A percentile compares a stretch with the other conserved stretches of the same genome.
These are phyloP conservation scores for Phytophthora vignae DNA, from an alignment of 352 stramenopile genomes.

Conservation along the genomic window DNA sequence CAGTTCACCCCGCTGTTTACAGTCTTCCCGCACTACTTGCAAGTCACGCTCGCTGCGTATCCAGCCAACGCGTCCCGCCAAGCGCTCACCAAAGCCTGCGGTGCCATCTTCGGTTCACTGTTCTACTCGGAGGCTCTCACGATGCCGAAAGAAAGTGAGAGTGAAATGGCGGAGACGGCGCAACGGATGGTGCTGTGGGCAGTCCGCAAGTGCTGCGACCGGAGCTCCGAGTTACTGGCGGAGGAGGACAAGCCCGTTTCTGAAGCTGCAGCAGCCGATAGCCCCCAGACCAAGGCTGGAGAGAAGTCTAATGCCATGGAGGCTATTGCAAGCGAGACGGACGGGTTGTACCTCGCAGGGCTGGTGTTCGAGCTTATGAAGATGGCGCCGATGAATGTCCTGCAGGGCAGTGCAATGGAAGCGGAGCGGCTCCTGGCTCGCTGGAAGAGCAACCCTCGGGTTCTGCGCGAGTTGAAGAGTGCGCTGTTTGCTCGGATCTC, in stretches of 20 bases:
- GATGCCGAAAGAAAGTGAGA: conserved; percentile 7
- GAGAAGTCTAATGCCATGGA: conserved; percentile 6
- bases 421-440: conserved; percentile 45
- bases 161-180: conserved; percentile 19
- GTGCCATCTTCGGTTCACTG: conserved; percentile 60
- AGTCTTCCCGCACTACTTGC: conserved; percentile 64
- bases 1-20: conserved; percentile 59
- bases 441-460: conserved; percentile 19
- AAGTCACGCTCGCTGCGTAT: conserved; percentile 55
- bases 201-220: conserved; percentile 52
- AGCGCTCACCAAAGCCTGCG: conserved; percentile 50
- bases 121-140: conserved; percentile 48
- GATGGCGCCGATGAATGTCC: conserved; percentile 58
- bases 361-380: conserved; percentile 73
- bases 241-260: conserved; percentile 21
- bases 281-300: not conserved
- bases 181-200: conserved; percentile 59
- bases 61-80: conserved; percentile 42
- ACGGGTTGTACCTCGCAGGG: conserved; percentile 58
- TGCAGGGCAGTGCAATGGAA: conserved; percentile 49
- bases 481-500: conserved; percentile 57
- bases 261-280: not conserved
- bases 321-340: conserved; percentile 18
- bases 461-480: conserved; percentile 46
- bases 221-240: conserved; percentile 41